Evolutionary conservation across 176 grass and related monocot species (phyloP).

Genomic region (Avena insularis): DNA sequence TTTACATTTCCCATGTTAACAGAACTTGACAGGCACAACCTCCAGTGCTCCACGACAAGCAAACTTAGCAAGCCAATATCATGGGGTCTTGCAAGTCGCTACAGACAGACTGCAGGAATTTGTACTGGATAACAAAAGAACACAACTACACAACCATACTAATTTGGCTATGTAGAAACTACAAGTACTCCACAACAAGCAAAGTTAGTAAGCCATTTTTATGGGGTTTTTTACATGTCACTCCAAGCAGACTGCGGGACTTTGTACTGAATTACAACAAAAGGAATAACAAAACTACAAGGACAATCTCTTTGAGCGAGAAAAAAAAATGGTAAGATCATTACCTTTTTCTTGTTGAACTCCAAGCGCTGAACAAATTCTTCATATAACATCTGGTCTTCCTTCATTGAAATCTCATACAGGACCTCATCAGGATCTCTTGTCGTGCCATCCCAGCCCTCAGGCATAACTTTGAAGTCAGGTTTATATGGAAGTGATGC

Average conservation of each 20-base stretch:
- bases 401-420: constrained; percentile 98
- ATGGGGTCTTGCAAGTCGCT: background rate
- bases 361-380: constrained; percentile 90
- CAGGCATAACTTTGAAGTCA: constrained; percentile 98
- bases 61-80: constrained; percentile 11
- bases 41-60: background rate
- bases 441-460: constrained; percentile 90
- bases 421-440: constrained; percentile 96
- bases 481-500: constrained; percentile 97
- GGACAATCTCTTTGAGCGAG: background rate
- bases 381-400: constrained; percentile 92
- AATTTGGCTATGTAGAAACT: background rate
- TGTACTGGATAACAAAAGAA: constrained; percentile 16
- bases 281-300: background rate
- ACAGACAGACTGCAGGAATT: constrained; percentile 13
- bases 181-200: background rate
- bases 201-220: background rate
- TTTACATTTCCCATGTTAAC: background rate
- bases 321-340: constrained; percentile 7
- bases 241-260: background rate
- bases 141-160: constrained; percentile 5
- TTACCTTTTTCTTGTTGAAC: constrained; percentile 98
- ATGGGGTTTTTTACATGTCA: background rate
- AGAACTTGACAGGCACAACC: background rate
- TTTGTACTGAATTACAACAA: constrained; percentile 1